Evolutionary conservation across 768 basidiomycete genomes (phyloP).

Genomic region (Lactarius tabidus): DNA sequence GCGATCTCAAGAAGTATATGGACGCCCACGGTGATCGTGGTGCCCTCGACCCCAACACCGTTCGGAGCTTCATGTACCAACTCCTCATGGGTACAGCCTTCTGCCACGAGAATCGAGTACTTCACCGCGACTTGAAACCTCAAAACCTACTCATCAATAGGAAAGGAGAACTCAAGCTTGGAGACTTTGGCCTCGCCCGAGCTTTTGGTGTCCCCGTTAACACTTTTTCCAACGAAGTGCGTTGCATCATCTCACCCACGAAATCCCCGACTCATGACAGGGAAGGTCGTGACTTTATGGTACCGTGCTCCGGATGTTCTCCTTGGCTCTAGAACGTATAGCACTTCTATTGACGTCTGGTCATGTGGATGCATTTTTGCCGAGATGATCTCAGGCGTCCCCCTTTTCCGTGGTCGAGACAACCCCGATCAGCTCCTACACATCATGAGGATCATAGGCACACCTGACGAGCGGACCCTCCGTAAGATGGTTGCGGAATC

Average conservation of each 20-base stretch:
- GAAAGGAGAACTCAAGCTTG: slow-evolving; percentile 94
- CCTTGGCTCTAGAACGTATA: slow-evolving; percentile 94
- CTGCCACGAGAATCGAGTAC: slow-evolving; percentile 96
- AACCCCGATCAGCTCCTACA: slow-evolving; percentile 97
- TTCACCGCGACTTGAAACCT: slow-evolving; percentile 97
- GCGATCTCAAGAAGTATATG: slow-evolving; percentile 99
- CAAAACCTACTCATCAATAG: slow-evolving; percentile 97
- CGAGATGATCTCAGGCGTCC: slow-evolving; percentile 98
- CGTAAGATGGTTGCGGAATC: slow-evolving; percentile 88
- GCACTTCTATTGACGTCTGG: slow-evolving; percentile 98
- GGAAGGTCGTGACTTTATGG: slow-evolving; percentile 94
- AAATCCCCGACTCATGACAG: slow-evolving; percentile 17
- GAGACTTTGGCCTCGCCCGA: slow-evolving; percentile 95
- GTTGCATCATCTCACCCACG: slow-evolving; percentile 21
- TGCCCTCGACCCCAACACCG: slow-evolving; percentile 81
- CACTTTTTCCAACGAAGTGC: slow-evolving; percentile 94
- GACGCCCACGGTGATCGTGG: slow-evolving; percentile 96
- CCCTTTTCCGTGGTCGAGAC: slow-evolving; percentile 93
- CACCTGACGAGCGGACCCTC: slow-evolving; percentile 83
- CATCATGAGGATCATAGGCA: slow-evolving; percentile 96
- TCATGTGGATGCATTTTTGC: slow-evolving; percentile 99
- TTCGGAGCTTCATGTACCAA: slow-evolving; percentile 97
- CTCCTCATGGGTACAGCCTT: slow-evolving; percentile 95
- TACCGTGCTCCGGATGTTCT: slow-evolving; percentile 98
- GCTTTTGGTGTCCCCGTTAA: slow-evolving; percentile 99